These are phyloP conservation scores for Paraphaeosphaeria sporulosa DNA, from an alignment of 2,329 filamentous ascomycete genomes.

Conservation along the genomic window DNA sequence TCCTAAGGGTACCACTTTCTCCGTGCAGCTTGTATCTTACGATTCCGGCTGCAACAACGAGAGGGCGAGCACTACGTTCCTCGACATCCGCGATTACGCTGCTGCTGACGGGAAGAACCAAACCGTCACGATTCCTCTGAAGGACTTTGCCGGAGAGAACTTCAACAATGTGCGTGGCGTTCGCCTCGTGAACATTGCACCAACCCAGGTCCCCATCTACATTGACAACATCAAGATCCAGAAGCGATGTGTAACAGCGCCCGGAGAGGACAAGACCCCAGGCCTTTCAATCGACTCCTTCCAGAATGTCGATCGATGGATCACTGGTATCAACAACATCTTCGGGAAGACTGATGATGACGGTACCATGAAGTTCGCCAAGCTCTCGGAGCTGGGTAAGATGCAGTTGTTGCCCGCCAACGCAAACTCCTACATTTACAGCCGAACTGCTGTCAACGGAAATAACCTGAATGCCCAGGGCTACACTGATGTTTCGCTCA, in stretches of 20 bases:
- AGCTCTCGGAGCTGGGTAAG: conserved; percentile 14
- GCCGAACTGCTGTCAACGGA: conserved; percentile 7
- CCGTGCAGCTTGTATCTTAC: conserved; percentile 12
- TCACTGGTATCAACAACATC: conserved; percentile 17
- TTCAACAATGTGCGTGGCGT: conserved; percentile 8
- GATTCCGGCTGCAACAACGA: conserved; percentile 8
- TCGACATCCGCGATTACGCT: conserved; percentile 13
- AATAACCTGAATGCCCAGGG: conserved; percentile 9
- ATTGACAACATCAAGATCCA: conserved; percentile 19
- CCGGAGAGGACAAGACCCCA: conserved; percentile 11
- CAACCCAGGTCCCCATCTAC: conserved; percentile 11
- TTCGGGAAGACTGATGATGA: conserved; percentile 13
- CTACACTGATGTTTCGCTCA: conserved; percentile 11
- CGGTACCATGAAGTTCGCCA: conserved; percentile 16
- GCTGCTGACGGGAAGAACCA: conserved; percentile 16
- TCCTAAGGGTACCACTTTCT: conserved; percentile 9
- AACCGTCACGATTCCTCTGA: conserved; percentile 13
- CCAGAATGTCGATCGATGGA: conserved; percentile 17
- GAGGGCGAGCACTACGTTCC: conserved; percentile 5
- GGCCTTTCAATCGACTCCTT: conserved; percentile 16
- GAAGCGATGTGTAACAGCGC: conserved; percentile 12
- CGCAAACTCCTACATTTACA: conserved; percentile 12
- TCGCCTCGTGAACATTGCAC: conserved; percentile 16
- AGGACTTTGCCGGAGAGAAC: conserved; percentile 12
- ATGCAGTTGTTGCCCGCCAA: conserved; percentile 14